phyloP scores from a whole-genome alignment of 192 early-diverging fungal species.

The Allomyces macrogynus region DNA sequence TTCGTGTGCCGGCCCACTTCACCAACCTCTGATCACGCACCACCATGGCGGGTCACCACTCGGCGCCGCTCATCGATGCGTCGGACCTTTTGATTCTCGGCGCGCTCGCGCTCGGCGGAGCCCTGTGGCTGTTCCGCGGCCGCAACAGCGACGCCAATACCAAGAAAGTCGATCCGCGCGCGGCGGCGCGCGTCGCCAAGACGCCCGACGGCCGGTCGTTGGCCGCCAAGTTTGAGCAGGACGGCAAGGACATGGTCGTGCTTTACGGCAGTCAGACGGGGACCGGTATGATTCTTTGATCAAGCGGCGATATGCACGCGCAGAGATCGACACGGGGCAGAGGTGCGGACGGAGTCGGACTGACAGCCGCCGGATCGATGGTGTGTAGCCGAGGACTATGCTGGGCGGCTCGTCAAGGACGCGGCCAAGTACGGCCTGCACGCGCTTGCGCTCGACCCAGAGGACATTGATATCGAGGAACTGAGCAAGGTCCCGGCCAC shows the following conservation, averaged over 20 bases:
- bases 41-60: no score
- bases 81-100: not conserved
- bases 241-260: conserved; percentile 52
- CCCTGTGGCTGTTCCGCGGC: not conserved
- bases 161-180: not conserved
- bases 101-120: not conserved
- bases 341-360: not conserved
- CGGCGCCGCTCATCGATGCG: not conserved
- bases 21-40: no score
- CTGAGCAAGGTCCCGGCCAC: conserved; percentile 37
- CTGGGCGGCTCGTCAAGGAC: conserved; percentile 73
- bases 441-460: conserved; percentile 63
- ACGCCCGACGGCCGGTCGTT: not conserved
- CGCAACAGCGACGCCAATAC: not conserved
- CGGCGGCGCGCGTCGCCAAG: not conserved
- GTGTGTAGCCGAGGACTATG: conserved; percentile 77
- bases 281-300: conserved; percentile 23
- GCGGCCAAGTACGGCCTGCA: conserved; percentile 46
- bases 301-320: not conserved
- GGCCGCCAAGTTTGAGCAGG: conserved; percentile 1
- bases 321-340: no score
- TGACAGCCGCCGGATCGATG: not conserved
- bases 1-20: no score
- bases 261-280: conserved; percentile 98
- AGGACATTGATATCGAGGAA: conserved; percentile 79